Base-by-base conservation (phyloP, 441 rosid species). In the Mallotus japonicus region DNA sequence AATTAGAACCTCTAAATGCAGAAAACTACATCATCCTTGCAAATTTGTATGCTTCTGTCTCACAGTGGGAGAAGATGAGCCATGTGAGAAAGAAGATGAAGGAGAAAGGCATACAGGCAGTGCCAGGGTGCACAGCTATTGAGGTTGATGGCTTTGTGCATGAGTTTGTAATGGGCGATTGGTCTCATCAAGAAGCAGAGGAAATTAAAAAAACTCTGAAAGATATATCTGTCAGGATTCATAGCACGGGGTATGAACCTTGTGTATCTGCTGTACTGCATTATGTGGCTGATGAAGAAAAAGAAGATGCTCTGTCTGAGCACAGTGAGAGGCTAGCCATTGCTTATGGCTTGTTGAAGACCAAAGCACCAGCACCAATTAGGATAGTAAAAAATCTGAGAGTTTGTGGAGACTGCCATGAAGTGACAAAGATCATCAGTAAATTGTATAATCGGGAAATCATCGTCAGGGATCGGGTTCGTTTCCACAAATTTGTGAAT, bases 1-100 rank as follows among this genome's bases (percentile, higher is more conserved):
- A 79, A 76, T 61, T 87, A 72, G 93, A 88, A 65, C 83, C 93
- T 14, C 82, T 67, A 19, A 90, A 89, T 77, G 83, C 89, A 0
- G 84, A 86, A 68, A 81, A 84, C 73, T 87, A 89, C 76, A 83
- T 86, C 10, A 82, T 85, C n/a, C 81, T 80, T 64, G 81, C 82
- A 34, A 79, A 73, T 68, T 20, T 75, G 6, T 70, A 80, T 64
- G 79, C 81, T 20, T 80, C 76, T 24, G 64, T 58, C 19, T 49
- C 66, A 24, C 65, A 58, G 28, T 73, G 74, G 80, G 77, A 73
- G 71, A 73, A 62, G 67, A 69, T 73, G 74, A 77, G 76, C 60
- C 40, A 44, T 24, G 77, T 73, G 55, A 77, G 74, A 24, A 72
- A 72, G 59, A 60, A 62, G 24, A 72, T 77, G 80, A 77, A 72